These are phyloP conservation scores for Oryza longistaminata DNA, from an alignment of 176 grass and related monocot species.

Conservation along the genomic window DNA sequence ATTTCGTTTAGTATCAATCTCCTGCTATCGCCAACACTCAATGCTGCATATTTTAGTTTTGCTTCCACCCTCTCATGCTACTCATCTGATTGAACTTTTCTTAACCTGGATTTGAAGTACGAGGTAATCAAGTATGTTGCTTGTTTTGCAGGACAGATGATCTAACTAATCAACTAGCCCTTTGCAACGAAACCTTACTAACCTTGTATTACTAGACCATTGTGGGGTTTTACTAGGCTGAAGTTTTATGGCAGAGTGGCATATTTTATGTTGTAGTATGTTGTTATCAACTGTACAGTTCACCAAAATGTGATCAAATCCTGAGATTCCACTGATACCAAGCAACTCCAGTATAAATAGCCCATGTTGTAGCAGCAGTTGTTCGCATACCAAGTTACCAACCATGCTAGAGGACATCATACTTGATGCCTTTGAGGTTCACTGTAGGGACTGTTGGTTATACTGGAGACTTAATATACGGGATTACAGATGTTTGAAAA, in stretches of 20 bases:
- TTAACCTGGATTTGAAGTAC: background rate
- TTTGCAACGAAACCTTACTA: background rate
- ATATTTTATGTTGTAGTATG: background rate
- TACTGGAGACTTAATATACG: background rate
- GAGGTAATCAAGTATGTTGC: background rate
- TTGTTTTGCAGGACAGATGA: constrained; percentile 15
- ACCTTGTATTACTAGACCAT: background rate
- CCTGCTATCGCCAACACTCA: background rate
- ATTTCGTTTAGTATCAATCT: background rate
- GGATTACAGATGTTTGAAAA: background rate
- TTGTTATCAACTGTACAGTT: background rate
- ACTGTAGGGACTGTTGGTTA: background rate
- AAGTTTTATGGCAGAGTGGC: background rate
- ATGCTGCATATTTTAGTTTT: background rate
- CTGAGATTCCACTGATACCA: background rate
- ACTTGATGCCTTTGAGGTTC: background rate
- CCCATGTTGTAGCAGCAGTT: background rate
- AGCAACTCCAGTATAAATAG: background rate
- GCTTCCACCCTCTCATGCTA: background rate
- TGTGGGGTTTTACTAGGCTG: background rate
- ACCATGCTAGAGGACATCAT: background rate
- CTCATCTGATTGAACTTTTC: background rate
- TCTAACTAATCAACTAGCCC: background rate
- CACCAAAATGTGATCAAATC: background rate
- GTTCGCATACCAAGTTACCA: background rate